Evolutionary conservation across 179 eudicot species (phyloP), one percentile per base, ranked within the genome.

Genomic region (Heliamphora pulchella): DNA sequence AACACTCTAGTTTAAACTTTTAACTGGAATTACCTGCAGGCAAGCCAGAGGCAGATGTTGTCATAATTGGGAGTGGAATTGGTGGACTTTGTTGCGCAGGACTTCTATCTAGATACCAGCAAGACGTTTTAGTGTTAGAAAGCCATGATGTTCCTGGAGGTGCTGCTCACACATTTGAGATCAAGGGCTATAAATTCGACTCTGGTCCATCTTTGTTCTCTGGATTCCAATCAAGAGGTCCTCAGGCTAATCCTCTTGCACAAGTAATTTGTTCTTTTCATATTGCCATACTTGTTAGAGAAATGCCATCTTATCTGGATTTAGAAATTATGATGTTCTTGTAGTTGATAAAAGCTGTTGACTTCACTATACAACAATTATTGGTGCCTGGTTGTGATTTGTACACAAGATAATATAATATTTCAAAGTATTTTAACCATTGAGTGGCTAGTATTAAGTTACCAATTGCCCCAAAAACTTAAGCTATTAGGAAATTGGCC

Each of bases 171-270:
- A 85, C 98, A 8, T 93, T 95, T 84, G 88, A 92, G 50, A 89
- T 90, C 53, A 90, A 93, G 86, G 98, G 84, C 80, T 95, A 85
- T 83, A 92, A 89, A 66, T 93, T 95, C 73, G 98, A 95, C 78
- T 95, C 98, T 18, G 98, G 98, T n/a, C 98, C 98, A 20, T 95
- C 98, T 81, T 82, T 95, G 74, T 95, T 95, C 86, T 95, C 98
- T 20, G 97, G 98, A 14, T 91, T 95, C 81, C 94, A 95, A 72
- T 93, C 98, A 48, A 88, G 98, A 89, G 98, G 98, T 89, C 98
- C 85, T 83, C 85, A 83, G 72, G 81, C 81, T 44, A 95, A 95
- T 80, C 98, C 98, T 17, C 93, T 95, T 69, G 98, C 97, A 46
- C 98, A 93, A 86, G 97, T 93, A 93, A 84, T 74, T 79, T 44